These are phyloP conservation scores for Przewalskia tangutica DNA, from an alignment of 257 asterid species.

Conservation along the genomic window DNA sequence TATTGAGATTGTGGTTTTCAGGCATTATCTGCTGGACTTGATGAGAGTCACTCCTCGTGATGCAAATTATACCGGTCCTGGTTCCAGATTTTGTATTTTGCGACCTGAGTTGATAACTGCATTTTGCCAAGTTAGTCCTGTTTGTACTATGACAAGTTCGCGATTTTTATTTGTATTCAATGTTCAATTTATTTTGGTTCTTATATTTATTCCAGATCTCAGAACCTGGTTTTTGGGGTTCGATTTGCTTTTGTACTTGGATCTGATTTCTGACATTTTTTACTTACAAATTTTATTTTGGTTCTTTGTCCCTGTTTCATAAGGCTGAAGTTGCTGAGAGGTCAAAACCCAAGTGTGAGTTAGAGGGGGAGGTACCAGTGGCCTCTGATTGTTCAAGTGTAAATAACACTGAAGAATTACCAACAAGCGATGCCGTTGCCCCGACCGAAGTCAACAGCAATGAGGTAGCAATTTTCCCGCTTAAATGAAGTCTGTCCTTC, in stretches of 20 bases:
- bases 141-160: background rate
- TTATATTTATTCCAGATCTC: background rate
- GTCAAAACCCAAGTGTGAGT: conserved; percentile 32
- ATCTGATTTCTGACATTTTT: background rate
- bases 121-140: conserved; percentile 60
- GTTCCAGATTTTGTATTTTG: conserved; percentile 80
- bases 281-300: conserved; percentile 4
- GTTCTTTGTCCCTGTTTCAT: background rate
- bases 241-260: background rate
- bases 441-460: conserved; percentile 20
- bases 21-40: conserved; percentile 90
- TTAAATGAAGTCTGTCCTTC: background rate
- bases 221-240: background rate
- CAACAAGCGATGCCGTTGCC: conserved; percentile 18
- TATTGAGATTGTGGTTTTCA: conserved; percentile 14
- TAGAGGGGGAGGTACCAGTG: conserved; percentile 23
- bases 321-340: conserved; percentile 60
- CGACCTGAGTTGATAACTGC: conserved; percentile 82
- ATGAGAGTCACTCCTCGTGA: conserved; percentile 99
- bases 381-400: conserved; percentile 32
- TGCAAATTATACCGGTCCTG: conserved; percentile 69
- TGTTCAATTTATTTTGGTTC: conserved; percentile 1
- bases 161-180: background rate
- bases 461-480: conserved; percentile 28
- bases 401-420: conserved; percentile 25